Percentiles rank a stretch among this genome's conserved stretches.
phyloP scores from a whole-genome alignment of 169 alveolate species.

The Plasmodium knowlesi region DNA sequence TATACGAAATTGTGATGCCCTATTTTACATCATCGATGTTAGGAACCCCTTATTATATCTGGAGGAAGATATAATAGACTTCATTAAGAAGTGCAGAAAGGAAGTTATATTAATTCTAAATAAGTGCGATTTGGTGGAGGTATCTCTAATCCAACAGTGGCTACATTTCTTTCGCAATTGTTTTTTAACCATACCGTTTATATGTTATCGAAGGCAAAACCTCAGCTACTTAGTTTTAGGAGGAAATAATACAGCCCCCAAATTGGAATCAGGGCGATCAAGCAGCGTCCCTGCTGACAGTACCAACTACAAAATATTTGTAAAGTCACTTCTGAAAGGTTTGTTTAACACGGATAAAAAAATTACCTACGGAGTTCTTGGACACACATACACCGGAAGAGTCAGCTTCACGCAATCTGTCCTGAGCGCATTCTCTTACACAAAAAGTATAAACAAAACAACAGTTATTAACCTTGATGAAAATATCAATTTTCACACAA shows the following conservation, averaged over 20 bases:
- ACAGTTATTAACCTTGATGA: conserved; percentile 2
- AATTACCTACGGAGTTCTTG: conserved; percentile 62
- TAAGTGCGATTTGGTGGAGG: conserved; percentile 66
- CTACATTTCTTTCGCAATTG: conserved; percentile 25
- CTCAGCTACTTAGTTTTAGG: background rate
- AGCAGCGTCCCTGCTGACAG: background rate
- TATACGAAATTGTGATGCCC: conserved; percentile 35
- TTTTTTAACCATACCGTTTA: conserved; percentile 53
- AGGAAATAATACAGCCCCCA: background rate
- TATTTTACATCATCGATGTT: conserved; percentile 47
- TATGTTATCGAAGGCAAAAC: conserved; percentile 1
- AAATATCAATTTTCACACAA: conserved; percentile 35
- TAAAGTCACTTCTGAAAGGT: conserved; percentile 2
- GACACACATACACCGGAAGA: conserved; percentile 73
- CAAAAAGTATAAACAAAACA: background rate
- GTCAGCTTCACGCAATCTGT: conserved; percentile 7
- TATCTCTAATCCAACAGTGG: conserved; percentile 47
- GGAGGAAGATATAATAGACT: conserved; percentile 55
- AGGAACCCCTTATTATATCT: conserved; percentile 61
- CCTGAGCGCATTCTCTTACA: conserved; percentile 8
- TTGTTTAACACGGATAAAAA: background rate
- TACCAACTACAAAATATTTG: background rate
- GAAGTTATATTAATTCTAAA: conserved; percentile 55
- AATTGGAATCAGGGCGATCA: background rate
- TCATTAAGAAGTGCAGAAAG: conserved; percentile 44